phyloP scores from a whole-genome alignment of 495 filamentous ascomycete species.

The Talaromyces proteolyticus region DNA sequence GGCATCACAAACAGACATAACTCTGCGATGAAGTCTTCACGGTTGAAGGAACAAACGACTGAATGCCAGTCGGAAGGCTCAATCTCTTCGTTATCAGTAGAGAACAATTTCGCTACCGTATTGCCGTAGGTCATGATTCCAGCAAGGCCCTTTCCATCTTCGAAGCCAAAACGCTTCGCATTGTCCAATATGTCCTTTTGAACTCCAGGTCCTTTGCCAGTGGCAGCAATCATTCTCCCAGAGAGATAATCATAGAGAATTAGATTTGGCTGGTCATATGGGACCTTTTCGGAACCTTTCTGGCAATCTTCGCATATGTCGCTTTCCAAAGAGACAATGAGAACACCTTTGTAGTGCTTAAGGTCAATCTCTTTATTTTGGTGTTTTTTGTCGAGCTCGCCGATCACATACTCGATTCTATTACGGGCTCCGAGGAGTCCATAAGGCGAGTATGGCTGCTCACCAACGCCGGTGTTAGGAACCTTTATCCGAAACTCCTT shows the following conservation, averaged over 20 bases:
- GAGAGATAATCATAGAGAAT: background rate
- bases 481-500: background rate
- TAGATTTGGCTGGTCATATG: constrained; percentile 1
- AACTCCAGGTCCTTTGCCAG: background rate
- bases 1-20: too few relatives aligned
- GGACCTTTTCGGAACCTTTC: background rate
- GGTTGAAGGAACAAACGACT: too few relatives aligned
- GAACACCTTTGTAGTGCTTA: background rate
- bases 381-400: background rate
- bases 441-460: background rate
- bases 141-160: background rate
- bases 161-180: background rate
- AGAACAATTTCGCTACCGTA: too few relatives aligned
- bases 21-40: too few relatives aligned
- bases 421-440: background rate
- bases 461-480: background rate
- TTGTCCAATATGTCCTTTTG: background rate
- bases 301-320: background rate
- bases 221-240: background rate
- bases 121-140: too few relatives aligned
- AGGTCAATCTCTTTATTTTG: background rate
- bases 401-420: background rate
- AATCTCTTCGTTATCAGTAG: too few relatives aligned
- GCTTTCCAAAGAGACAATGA: constrained; percentile 1
- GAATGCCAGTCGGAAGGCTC: too few relatives aligned